These are phyloP conservation scores for Russula vinacea DNA, from an alignment of 768 basidiomycete genomes.

Conservation along the genomic window DNA sequence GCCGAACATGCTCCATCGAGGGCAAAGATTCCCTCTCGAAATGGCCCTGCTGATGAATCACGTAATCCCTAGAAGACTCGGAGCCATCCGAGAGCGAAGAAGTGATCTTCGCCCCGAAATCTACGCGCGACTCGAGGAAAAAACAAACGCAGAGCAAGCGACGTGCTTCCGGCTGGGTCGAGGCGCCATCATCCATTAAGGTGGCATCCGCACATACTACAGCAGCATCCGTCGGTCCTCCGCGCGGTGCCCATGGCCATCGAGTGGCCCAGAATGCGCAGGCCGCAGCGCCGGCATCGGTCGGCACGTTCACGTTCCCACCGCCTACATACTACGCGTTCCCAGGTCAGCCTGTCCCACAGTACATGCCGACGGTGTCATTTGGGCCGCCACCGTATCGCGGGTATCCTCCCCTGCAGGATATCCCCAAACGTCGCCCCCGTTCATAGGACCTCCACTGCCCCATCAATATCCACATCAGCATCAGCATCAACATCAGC, in stretches of 20 bases:
- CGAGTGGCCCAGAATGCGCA: conserved; percentile 15
- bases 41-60: background rate
- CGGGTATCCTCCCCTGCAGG: conserved; percentile 17
- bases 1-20: conserved; percentile 7
- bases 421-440: conserved; percentile 9
- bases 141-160: conserved; percentile 14
- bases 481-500: background rate
- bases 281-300: conserved; percentile 18
- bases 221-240: background rate
- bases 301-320: conserved; percentile 30
- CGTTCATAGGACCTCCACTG: conserved; percentile 3
- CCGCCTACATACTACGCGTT: conserved; percentile 22
- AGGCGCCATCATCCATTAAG: background rate
- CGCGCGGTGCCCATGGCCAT: conserved; percentile 2
- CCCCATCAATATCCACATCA: conserved; percentile 20
- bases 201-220: background rate
- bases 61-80: conserved; percentile 24
- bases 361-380: conserved; percentile 4
- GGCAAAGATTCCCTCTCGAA: background rate
- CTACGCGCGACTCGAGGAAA: conserved; percentile 20
- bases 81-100: conserved; percentile 23
- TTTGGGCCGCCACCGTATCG: conserved; percentile 14
- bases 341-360: conserved; percentile 6
- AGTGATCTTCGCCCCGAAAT: conserved; percentile 7
- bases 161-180: conserved; percentile 9